Base-by-base conservation (phyloP, 345 rosid genomes). In the Syzygium aqueum region DNA sequence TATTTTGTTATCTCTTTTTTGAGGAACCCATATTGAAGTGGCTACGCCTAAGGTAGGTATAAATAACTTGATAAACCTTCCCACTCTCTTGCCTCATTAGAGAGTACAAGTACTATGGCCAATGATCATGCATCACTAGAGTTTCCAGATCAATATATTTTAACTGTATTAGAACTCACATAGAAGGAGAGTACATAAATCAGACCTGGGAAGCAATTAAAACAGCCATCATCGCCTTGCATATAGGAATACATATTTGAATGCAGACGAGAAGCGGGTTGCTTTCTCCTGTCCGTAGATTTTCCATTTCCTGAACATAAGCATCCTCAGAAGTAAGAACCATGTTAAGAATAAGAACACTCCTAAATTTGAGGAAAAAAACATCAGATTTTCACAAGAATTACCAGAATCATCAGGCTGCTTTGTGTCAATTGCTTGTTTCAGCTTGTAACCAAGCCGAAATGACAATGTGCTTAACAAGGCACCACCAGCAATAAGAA, bases 401-500 rank as follows among this genome's bases (percentile, higher is more conserved):
- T 52, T 90, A 87, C 93, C 85, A 87, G 90, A 92, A 90, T 91
- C 88, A 30, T 88, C 84, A 85, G 85, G 94, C 86, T 92, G 95
- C 93, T 87, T 97, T 11, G 92, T 85, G 89, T 95, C 99, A 46
- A 92, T 84, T 12, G 91, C 89, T 91, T 93, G 99, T 93, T 92
- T 97, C 90, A 97, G 90, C 93, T 94, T 96, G 94, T 88, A 96
- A 87, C 98, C 99, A 86, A 97, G 93, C 67, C 95, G 99, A 91
- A 97, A 89, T 25, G 99, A 94, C 89, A 97, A 88, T 7, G 99
- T 96, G 92, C 98, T 96, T 89, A 97, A 91, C 90, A 97, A 94
- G 88, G 99, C 98, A 51, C 99, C 98, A 5, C 99, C 99, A 5
- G 98, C 99, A 86, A 97, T 94, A 15, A 97, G 91, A 86, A 97